Percentiles rank a stretch among this genome's conserved stretches.
These are phyloP conservation scores for Aspergillus sp. DNA, from an alignment of 2,329 filamentous ascomycete genomes.

Conservation along the genomic window DNA sequence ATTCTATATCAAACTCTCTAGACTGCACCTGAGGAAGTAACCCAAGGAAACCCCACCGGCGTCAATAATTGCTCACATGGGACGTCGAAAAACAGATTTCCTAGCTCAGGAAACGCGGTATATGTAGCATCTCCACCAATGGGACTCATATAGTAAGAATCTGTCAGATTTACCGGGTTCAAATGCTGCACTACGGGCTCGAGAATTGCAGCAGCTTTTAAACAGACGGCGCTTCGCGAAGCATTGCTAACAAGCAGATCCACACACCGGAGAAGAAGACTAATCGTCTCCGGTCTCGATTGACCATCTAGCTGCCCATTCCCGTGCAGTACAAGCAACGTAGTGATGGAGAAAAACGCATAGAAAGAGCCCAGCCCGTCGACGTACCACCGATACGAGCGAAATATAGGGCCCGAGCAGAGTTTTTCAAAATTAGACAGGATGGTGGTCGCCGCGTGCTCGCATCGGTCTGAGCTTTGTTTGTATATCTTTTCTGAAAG, in stretches of 20 bases:
- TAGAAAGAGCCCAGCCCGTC: slow-evolving; percentile 26
- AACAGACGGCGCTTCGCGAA: not conserved
- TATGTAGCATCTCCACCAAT: not conserved
- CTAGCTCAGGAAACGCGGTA: not conserved
- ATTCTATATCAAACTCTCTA: too few relatives aligned
- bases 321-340: slow-evolving; percentile 8
- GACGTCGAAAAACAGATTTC: not conserved
- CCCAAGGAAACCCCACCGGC: not conserved
- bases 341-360: slow-evolving; percentile 25
- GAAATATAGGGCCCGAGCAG: slow-evolving; percentile 9
- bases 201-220: not conserved
- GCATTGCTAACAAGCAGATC: not conserved
- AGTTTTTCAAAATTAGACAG: slow-evolving; percentile 12
- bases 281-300: not conserved
- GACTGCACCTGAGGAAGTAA: not conserved
- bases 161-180: not conserved
- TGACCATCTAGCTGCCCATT: not conserved
- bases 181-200: not conserved
- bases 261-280: not conserved
- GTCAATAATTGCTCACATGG: not conserved
- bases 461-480: not conserved
- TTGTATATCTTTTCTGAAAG: not conserved
- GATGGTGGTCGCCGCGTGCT: not conserved
- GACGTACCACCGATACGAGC: slow-evolving; percentile 26
- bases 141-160: not conserved